Percentiles rank a stretch among this genome's conserved stretches.
Conservation (phyloP, 2,329 filamentous ascomycete genomes). For the Fusarium bactridioides region DNA sequence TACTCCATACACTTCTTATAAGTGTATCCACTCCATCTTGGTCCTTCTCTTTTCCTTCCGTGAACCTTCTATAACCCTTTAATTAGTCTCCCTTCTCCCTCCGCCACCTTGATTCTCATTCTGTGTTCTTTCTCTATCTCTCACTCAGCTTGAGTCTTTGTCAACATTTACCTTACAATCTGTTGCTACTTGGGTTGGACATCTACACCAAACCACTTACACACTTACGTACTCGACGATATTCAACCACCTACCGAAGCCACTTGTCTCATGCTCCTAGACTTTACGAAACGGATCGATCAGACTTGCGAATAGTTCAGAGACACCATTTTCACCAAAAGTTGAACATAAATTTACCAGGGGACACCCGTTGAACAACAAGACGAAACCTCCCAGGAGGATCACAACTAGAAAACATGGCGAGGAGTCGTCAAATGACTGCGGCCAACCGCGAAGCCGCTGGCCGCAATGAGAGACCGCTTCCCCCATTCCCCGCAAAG, state of each 20-base stretch:
- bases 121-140: slow-evolving; percentile 16
- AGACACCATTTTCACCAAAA: background rate
- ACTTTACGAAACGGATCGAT: slow-evolving; percentile 9
- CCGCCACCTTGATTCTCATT: slow-evolving; percentile 16
- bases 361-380: background rate
- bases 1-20: slow-evolving; percentile 39
- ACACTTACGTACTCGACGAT: slow-evolving; percentile 17
- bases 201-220: background rate
- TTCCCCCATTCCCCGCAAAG: slow-evolving; percentile 49
- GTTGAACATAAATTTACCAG: background rate
- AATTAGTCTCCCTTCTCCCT: slow-evolving; percentile 36
- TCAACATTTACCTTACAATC: background rate
- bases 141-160: slow-evolving; percentile 4
- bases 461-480: slow-evolving; percentile 31
- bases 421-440: slow-evolving; percentile 39
- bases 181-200: background rate
- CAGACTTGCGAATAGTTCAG: slow-evolving; percentile 8
- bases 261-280: slow-evolving; percentile 12
- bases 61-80: slow-evolving; percentile 40
- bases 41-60: slow-evolving; percentile 40
- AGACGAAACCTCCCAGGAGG: slow-evolving; percentile 9
- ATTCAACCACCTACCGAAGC: background rate
- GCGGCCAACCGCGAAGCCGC: slow-evolving; percentile 36
- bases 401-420: slow-evolving; percentile 38
- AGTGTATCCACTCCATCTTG: slow-evolving; percentile 46